phyloP scores from a whole-genome alignment of 129 eudicot genomes.

The Gnaphalium uliginosum region DNA sequence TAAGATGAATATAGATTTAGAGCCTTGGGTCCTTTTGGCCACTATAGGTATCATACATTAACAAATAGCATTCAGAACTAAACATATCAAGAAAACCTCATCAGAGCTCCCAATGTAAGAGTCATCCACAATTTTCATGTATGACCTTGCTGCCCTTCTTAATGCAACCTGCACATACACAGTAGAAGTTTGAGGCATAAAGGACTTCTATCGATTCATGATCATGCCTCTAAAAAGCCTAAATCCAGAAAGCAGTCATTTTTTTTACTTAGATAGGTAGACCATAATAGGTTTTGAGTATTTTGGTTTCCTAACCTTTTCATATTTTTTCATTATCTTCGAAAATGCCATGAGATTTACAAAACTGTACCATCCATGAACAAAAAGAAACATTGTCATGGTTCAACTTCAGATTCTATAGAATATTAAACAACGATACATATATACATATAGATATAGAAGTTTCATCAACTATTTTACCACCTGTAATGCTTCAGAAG shows the following conservation, averaged over 20 bases:
- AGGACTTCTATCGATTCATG: constrained; percentile 17
- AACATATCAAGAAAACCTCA: constrained; percentile 49
- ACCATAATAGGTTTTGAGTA: constrained; percentile 12
- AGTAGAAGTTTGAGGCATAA: constrained; percentile 17
- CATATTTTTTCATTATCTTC: constrained; percentile 90
- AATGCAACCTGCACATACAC: constrained; percentile 54
- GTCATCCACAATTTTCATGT: constrained; percentile 77
- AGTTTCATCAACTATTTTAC: neutral
- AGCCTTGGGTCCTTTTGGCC: constrained; percentile 16
- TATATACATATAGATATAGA: neutral
- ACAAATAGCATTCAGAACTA: constrained; percentile 9
- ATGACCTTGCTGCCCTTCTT: constrained; percentile 68
- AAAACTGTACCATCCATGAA: constrained; percentile 47
- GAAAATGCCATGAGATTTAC: constrained; percentile 79
- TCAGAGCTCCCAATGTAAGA: constrained; percentile 85
- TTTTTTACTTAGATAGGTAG: neutral
- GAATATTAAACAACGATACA: neutral
- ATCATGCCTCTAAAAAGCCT: constrained; percentile 14
- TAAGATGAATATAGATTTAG: constrained; percentile 1
- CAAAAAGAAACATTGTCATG: constrained; percentile 27
- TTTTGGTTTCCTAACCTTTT: constrained; percentile 58
- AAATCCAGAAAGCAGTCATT: constrained; percentile 11
- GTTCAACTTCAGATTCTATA: constrained; percentile 20
- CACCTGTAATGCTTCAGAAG: constrained; percentile 75
- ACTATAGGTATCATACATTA: constrained; percentile 10